Base-by-base conservation (phyloP, 2,329 filamentous ascomycete species). In the Fusarium torreyae region DNA sequence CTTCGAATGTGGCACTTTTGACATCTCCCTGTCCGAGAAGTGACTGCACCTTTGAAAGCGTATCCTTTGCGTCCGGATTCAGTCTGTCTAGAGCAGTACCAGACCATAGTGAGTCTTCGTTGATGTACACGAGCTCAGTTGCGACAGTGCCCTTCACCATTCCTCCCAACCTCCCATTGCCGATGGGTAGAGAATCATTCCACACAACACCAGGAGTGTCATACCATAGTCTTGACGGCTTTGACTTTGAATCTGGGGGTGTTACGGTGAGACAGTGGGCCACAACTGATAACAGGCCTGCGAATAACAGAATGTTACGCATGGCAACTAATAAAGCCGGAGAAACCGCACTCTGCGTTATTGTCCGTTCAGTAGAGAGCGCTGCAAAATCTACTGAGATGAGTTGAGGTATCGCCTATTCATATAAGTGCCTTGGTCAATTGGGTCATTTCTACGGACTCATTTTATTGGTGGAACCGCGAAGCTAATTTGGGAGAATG, bases 61-160 rank as follows among this genome's bases (percentile, higher is more conserved):
- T 53, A 14, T 53, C 50, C 31, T 43, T 33, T 5, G 36, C 50
- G 15, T 53, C 50, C 24, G 50, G 50, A 17, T 53, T 53, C 9
- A 44, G n/a, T 14, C 50, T 20, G 39, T 53, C 50, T 5, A 53
- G 50, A 4, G 38, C 18, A 20, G 50, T 53, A 13, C 50, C 50
- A 17, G 24, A 24, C 50, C 50, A 53, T 11, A 53, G 22, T 11
- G 50, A 53, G 39, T 53, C 50, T 53, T 53, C 50, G n/a, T 53
- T 53, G 28, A 53, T 33, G 28, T 53, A 53, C 11, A 53, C 24
- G n/a, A 44, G 38, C 6, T 53, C 50, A 9, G 39, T 43, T 20
- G 24, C 50, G 7, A 31, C 31, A 7, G 22, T 28, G 3, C 50
- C 50, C 20, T 43, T 53, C 2, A 53, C 39, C 50, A 53, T 53